A percentile compares a stretch with the other conserved stretches of the same genome.
Evolutionary conservation across 2,329 filamentous ascomycete species (phyloP).

Genomic region (Fusarium nematophilum): DNA sequence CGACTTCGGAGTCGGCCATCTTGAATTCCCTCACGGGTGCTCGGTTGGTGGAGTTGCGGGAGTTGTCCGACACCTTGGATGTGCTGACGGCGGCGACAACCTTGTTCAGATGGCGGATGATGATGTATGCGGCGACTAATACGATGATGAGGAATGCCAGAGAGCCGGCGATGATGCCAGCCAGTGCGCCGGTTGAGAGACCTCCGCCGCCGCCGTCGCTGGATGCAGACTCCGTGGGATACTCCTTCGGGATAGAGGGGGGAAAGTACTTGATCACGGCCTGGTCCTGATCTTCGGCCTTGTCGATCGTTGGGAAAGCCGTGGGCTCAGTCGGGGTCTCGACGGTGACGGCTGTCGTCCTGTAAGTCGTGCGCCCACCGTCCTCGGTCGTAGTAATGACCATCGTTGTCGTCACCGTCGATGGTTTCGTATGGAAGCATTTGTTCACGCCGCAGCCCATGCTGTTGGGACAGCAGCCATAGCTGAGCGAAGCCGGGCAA

Average conservation of each 20-base stretch:
- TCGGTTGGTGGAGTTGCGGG: slow-evolving; percentile 45
- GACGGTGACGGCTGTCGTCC: slow-evolving; percentile 53
- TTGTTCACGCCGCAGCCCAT: slow-evolving; percentile 60
- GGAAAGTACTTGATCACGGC: slow-evolving; percentile 58
- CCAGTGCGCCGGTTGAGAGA: slow-evolving; percentile 57
- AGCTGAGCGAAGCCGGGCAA: slow-evolving; percentile 62
- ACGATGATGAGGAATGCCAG: slow-evolving; percentile 61
- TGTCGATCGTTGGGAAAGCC: slow-evolving; percentile 40
- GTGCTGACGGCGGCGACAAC: slow-evolving; percentile 55
- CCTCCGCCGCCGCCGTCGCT: slow-evolving; percentile 43
- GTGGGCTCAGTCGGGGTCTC: slow-evolving; percentile 53
- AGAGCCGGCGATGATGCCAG: slow-evolving; percentile 65
- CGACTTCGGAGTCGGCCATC: slow-evolving; percentile 56
- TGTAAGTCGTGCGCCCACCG: slow-evolving; percentile 54
- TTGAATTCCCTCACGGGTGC: slow-evolving; percentile 53
- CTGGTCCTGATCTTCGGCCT: slow-evolving; percentile 41
- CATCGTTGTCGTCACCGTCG: slow-evolving; percentile 58
- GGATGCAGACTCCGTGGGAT: slow-evolving; percentile 40
- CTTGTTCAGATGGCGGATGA: slow-evolving; percentile 62
- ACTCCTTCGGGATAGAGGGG: slow-evolving; percentile 55
- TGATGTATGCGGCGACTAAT: slow-evolving; percentile 58
- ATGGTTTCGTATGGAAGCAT: slow-evolving; percentile 62
- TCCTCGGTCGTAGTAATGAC: slow-evolving; percentile 59
- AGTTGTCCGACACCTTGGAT: slow-evolving; percentile 47
- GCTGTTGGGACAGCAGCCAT: slow-evolving; percentile 64